Evolutionary conservation across 768 basidiomycete species (phyloP).

Genomic region (Psilocybe sp.): DNA sequence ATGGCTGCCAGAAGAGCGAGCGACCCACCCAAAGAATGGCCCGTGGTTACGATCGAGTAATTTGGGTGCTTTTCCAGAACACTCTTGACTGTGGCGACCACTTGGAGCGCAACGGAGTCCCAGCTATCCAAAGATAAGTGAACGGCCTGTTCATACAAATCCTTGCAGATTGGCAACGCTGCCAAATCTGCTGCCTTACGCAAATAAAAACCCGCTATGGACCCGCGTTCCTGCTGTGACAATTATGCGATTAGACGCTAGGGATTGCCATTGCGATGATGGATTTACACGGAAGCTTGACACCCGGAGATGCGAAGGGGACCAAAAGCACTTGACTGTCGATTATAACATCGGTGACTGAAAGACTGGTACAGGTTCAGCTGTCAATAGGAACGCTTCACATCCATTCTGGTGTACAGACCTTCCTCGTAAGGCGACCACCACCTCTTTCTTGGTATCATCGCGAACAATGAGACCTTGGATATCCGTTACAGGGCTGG

Average conservation of each 20-base stretch:
- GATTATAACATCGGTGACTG: constrained; percentile 38
- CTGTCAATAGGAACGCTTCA: background rate
- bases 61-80: constrained; percentile 34
- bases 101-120: constrained; percentile 43
- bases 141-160: background rate
- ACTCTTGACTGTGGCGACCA: constrained; percentile 31
- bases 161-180: background rate
- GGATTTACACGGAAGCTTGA: constrained; percentile 35
- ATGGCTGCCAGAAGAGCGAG: constrained; percentile 48
- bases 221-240: constrained; percentile 36
- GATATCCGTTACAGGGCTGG: constrained; percentile 38
- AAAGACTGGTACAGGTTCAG: constrained; percentile 26
- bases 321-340: constrained; percentile 40
- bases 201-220: constrained; percentile 49
- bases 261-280: background rate
- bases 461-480: constrained; percentile 53
- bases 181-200: constrained; percentile 26
- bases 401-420: constrained; percentile 9
- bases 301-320: constrained; percentile 43
- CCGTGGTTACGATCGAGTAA: constrained; percentile 41
- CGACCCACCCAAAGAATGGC: constrained; percentile 56
- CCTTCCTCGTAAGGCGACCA: constrained; percentile 51
- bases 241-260: background rate
- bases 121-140: constrained; percentile 40
- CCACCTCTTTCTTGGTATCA: constrained; percentile 40